Base-by-base conservation (phyloP, 1,284 basidiomycete species). In the Ceratobasidium sp. region DNA sequence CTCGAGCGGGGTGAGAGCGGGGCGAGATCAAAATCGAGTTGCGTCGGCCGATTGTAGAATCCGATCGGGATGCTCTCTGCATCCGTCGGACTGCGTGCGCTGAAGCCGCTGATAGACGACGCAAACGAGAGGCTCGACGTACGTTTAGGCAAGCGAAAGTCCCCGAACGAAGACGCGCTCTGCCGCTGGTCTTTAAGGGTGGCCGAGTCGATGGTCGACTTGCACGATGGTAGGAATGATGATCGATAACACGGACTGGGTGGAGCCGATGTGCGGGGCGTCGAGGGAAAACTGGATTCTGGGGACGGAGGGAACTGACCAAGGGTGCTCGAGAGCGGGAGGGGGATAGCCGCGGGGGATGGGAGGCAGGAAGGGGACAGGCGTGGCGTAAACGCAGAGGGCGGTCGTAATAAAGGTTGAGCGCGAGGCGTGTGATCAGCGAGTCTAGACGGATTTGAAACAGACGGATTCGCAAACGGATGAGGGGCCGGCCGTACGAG, bases 51-150 rank as follows among this genome's bases (percentile, higher is more conserved):
- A n/a, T 46, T 16, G 57, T 71, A 45, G 21, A 71, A 28, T 18
- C 55, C 67, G 32, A 71, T 71, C 6, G 67, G 67, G 26, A 71
- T 71, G 36, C 67, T 71, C 57, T 71, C 67, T 5, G 43, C 55
- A n/a, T 71, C 55, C 9, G 55, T 60, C 43, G 55, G 21, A 32
- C 43, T 39, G 6, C 57, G 55, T 14, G 53, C 65, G 21, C 65
- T 69, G 6, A 26, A 45, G 3, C 57, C 67, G 55, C 57, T 71
- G 30, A 60, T 45, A 45, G n/a, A 50, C 4, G 67, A 71, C 3
- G 30, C 28, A 50, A 71, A 71, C 1, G 67, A 71, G 21, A 71
- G 21, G 30, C 55, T 52, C 1, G 67, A 71, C 1, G 45, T 36
- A 28, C 65, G 65, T 23, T 69, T 36, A 28, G 57, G 36, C 21